Conservation (phyloP, 2,329 filamentous ascomycete genomes). For the Cercospora sp. region DNA sequence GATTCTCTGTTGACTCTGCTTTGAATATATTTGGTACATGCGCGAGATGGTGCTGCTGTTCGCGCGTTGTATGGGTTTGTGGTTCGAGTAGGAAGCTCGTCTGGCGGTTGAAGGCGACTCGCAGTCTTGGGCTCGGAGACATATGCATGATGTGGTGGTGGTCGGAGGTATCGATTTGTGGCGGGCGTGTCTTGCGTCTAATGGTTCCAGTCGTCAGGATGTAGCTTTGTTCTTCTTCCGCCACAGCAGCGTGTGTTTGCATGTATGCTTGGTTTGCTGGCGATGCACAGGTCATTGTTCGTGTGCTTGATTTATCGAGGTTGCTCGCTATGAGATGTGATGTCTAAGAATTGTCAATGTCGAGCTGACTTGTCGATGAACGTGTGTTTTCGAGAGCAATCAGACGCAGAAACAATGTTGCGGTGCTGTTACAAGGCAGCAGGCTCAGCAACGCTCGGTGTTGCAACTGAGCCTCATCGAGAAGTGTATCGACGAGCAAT, state of each 20-base stretch:
- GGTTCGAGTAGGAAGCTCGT: slow-evolving; percentile 8
- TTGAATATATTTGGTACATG: background rate
- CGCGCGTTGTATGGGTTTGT: background rate
- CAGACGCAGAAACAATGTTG: background rate
- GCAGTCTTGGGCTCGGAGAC: background rate
- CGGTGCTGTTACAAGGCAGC: background rate
- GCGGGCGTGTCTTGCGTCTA: background rate
- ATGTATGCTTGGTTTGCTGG: background rate
- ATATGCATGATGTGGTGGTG: background rate
- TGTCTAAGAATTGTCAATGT: background rate
- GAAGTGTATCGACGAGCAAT: slow-evolving; percentile 7
- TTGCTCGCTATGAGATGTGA: background rate
- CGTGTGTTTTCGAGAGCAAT: background rate
- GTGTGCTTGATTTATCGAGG: background rate
- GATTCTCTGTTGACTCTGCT: background rate
- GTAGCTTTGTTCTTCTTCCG: background rate
- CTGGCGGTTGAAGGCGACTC: slow-evolving; percentile 10
- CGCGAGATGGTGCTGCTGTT: background rate
- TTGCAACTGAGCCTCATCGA: background rate
- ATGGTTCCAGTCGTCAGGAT: background rate
- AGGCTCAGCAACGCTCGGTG: background rate
- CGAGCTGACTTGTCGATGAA: background rate
- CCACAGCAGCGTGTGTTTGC: background rate
- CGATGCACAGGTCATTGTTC: background rate
- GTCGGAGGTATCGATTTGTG: background rate